A percentile compares a stretch with the other conserved stretches of the same genome.
phyloP scores from a whole-genome alignment of 192 early-diverging fungal species.

The Geranomyces variabilis region DNA sequence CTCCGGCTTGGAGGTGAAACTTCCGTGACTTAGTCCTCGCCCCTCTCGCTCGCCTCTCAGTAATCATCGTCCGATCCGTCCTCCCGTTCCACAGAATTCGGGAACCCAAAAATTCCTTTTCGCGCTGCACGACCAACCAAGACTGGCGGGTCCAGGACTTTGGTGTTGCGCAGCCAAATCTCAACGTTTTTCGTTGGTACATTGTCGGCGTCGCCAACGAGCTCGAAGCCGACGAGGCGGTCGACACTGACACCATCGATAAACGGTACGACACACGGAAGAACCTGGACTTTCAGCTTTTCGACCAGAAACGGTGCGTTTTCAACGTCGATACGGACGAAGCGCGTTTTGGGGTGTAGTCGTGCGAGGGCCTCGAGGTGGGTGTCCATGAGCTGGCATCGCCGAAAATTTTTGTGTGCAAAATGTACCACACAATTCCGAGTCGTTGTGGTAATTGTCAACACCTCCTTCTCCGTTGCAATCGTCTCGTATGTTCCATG shows the following conservation, averaged over 20 bases:
- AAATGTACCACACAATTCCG: conserved; percentile 82
- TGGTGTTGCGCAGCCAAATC: conserved; percentile 61
- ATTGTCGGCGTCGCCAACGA: conserved; percentile 82
- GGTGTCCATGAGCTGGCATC: conserved; percentile 91
- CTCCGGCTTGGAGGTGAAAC: too few relatives aligned
- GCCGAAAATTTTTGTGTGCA: conserved; percentile 88
- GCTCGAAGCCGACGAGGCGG: conserved; percentile 89
- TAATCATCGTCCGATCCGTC: conserved; percentile 4
- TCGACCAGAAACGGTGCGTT: conserved; percentile 90
- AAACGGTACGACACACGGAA: conserved; percentile 87
- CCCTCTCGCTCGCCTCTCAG: neutral
- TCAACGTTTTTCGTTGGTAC: conserved; percentile 82
- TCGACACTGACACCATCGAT: conserved; percentile 76
- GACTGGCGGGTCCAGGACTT: conserved; percentile 24
- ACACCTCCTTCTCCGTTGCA: conserved; percentile 78
- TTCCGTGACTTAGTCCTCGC: too few relatives aligned
- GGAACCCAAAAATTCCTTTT: conserved; percentile 42
- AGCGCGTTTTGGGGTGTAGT: conserved; percentile 83
- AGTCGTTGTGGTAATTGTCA: conserved; percentile 77
- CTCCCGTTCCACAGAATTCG: neutral
- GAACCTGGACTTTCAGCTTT: conserved; percentile 80
- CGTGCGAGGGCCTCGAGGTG: conserved; percentile 79
- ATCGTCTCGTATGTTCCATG: conserved; percentile 82
- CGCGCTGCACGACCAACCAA: neutral
- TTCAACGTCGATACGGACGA: conserved; percentile 86